phyloP scores from a whole-genome alignment of 1,284 basidiomycete genomes.

The Tilletia walkeri region DNA sequence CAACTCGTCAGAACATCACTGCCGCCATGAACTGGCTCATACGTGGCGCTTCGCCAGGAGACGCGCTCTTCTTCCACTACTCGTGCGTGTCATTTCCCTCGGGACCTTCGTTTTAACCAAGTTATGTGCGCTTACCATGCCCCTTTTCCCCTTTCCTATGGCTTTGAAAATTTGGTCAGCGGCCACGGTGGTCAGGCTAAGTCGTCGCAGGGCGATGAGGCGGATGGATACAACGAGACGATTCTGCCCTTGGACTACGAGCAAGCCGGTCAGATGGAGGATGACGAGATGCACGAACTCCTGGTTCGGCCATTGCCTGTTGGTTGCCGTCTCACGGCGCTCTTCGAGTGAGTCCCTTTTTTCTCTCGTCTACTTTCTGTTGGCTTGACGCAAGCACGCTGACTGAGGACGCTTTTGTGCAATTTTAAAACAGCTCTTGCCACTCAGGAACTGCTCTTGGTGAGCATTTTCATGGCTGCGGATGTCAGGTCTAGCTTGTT shows the following conservation, averaged over 20 bases:
- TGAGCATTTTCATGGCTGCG: not conserved
- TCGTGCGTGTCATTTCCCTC: not conserved
- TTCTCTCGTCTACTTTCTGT: too few relatives aligned
- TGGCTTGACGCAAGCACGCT: too few relatives aligned
- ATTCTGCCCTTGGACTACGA: constrained; percentile 54
- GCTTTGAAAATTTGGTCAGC: too few relatives aligned
- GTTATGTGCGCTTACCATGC: not conserved
- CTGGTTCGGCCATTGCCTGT: constrained; percentile 52
- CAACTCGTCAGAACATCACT: constrained; percentile 54
- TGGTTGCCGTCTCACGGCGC: constrained; percentile 45
- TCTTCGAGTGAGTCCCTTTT: constrained; percentile 28
- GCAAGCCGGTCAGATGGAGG: constrained; percentile 51
- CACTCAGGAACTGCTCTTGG: constrained; percentile 53
- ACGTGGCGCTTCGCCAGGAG: constrained; percentile 45
- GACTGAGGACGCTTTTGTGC: too few relatives aligned
- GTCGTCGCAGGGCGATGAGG: constrained; percentile 52
- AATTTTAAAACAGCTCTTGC: constrained; percentile 38
- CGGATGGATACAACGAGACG: constrained; percentile 55
- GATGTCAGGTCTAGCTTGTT: not conserved
- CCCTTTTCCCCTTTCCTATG: not conserved
- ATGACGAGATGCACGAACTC: constrained; percentile 54
- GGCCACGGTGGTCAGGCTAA: constrained; percentile 55
- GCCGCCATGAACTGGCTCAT: constrained; percentile 56
- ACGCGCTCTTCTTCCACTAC: constrained; percentile 56
- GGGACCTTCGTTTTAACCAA: too few relatives aligned